These are phyloP conservation scores for Setomelanomma holmii DNA, from an alignment of 2,329 filamentous ascomycete species.

Conservation along the genomic window DNA sequence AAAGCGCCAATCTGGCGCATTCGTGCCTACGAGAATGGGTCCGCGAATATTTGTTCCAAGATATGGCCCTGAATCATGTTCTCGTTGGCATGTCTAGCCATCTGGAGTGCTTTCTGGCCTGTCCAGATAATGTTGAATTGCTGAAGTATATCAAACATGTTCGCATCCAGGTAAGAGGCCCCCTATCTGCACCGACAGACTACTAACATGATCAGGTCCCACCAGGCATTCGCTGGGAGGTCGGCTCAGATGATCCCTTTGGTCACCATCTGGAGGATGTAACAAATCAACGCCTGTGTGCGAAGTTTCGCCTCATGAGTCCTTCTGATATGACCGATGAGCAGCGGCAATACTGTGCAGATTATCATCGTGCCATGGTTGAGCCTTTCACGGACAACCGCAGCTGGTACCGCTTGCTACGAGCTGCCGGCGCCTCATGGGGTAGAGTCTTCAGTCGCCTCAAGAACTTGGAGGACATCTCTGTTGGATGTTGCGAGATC, in stretches of 20 bases:
- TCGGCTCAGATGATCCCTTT: conserved; percentile 5
- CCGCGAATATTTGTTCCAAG: conserved; percentile 20
- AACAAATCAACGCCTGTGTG: conserved; percentile 9
- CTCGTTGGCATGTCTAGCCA: conserved; percentile 12
- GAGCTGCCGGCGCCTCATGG: conserved; percentile 6
- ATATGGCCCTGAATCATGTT: conserved; percentile 23
- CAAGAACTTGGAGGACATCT: conserved; percentile 13
- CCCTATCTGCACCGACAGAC: background rate
- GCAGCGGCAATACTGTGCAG: conserved; percentile 9
- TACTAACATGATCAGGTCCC: conserved; percentile 14
- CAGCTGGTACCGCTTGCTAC: conserved; percentile 10
- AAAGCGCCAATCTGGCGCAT: conserved; percentile 24
- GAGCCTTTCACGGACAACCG: conserved; percentile 18
- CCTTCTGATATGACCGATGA: conserved; percentile 1
- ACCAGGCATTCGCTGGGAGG: conserved; percentile 21
- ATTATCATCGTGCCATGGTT: conserved; percentile 20
- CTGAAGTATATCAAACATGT: conserved; percentile 17
- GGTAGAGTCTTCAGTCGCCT: conserved; percentile 9
- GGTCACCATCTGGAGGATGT: conserved; percentile 9
- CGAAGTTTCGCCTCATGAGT: conserved; percentile 4
- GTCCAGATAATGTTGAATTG: background rate
- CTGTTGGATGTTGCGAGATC: conserved; percentile 13
- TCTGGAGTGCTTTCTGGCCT: conserved; percentile 14
- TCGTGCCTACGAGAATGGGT: conserved; percentile 24
- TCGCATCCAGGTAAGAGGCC: conserved; percentile 11